Evolutionary conservation across 495 filamentous ascomycete genomes (phyloP).

Genomic region (Penicillium lagena): DNA sequence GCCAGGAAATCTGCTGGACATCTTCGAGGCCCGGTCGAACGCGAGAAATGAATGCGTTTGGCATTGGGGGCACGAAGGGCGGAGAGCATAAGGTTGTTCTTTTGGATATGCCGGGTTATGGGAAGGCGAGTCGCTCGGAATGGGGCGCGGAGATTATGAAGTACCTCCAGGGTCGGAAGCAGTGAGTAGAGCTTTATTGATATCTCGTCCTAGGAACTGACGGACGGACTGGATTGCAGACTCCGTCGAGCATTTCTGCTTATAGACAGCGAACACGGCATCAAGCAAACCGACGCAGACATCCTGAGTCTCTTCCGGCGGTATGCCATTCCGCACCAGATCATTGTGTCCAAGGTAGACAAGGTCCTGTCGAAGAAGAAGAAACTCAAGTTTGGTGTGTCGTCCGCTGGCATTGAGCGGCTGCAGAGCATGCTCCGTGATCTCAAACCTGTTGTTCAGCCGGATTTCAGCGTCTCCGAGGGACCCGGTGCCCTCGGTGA

Average conservation of each 20-base stretch:
- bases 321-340: conserved; percentile 60
- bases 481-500: conserved; percentile 45
- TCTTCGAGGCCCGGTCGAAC: conserved; percentile 73
- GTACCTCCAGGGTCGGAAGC: conserved; percentile 64
- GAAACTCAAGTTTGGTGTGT: conserved; percentile 23
- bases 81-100: conserved; percentile 53
- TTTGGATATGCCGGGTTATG: conserved; percentile 95
- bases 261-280: conserved; percentile 72
- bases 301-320: conserved; percentile 60
- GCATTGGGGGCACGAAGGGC: conserved; percentile 54
- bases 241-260: conserved; percentile 77
- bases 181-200: conserved; percentile 35
- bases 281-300: conserved; percentile 65
- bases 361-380: conserved; percentile 33
- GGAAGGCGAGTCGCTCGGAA: conserved; percentile 61
- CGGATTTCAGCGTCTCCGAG: conserved; percentile 16
- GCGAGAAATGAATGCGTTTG: conserved; percentile 77
- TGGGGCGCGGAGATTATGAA: conserved; percentile 88
- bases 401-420: conserved; percentile 17
- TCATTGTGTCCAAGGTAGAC: conserved; percentile 83
- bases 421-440: conserved; percentile 23
- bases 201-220: too few relatives aligned
- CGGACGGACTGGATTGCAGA: conserved; percentile 9
- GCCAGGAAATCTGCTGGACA: conserved; percentile 52
- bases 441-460: conserved; percentile 24